phyloP scores from a whole-genome alignment of 495 filamentous ascomycete species.

The Corynascus novoguineensis region DNA sequence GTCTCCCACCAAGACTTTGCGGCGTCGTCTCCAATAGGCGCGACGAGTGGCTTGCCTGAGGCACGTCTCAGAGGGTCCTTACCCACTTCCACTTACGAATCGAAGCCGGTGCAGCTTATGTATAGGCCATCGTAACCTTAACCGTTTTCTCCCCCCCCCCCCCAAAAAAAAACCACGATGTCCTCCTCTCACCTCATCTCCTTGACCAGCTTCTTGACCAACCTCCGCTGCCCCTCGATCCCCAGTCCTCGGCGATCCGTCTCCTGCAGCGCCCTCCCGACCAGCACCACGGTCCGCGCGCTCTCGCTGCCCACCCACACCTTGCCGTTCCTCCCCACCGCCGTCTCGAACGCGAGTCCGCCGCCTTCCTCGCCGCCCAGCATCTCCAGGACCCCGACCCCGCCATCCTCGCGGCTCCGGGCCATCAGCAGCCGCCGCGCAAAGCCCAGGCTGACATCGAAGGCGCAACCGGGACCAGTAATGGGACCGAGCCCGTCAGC shows the following conservation, averaged over 20 bases:
- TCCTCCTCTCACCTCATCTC: constrained; percentile 35
- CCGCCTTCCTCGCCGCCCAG: constrained; percentile 56
- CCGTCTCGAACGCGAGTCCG: constrained; percentile 79
- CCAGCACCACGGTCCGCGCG: constrained; percentile 58
- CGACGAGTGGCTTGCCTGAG: no score
- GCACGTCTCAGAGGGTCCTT: no score
- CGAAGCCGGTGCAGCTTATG: no score
- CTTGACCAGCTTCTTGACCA: constrained; percentile 60
- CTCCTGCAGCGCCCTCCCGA: constrained; percentile 74
- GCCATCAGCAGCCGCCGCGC: constrained; percentile 68
- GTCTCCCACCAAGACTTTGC: not conserved
- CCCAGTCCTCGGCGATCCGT: constrained; percentile 64
- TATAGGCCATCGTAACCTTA: not conserved
- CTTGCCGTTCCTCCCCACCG: constrained; percentile 88
- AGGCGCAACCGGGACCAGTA: constrained; percentile 73
- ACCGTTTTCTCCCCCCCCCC: not conserved
- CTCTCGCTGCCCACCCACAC: constrained; percentile 81
- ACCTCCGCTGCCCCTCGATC: constrained; percentile 69
- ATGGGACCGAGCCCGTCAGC: constrained; percentile 82
- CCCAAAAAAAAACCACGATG: not conserved
- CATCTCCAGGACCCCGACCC: constrained; percentile 73
- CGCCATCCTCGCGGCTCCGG: constrained; percentile 57
- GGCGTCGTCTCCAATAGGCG: not conserved
- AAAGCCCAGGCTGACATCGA: constrained; percentile 72
- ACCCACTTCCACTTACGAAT: no score